Evolutionary conservation across 2,329 filamentous ascomycete genomes (phyloP).

Genomic region (Aspergillus uvarum): DNA sequence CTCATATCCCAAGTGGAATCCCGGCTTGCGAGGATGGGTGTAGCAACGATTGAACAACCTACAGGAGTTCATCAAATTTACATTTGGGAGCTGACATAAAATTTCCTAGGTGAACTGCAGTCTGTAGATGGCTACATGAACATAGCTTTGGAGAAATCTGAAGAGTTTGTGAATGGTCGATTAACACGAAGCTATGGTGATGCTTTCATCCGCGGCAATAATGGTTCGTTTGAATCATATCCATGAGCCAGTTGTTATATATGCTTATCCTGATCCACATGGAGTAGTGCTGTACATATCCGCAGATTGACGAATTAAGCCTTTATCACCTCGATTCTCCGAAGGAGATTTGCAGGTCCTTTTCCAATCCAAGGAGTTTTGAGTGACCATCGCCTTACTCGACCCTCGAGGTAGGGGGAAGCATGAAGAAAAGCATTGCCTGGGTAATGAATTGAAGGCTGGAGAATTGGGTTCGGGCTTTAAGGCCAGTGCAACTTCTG

Average conservation of each 20-base stretch:
- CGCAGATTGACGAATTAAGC: slow-evolving; percentile 25
- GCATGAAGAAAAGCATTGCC: too few species aligned
- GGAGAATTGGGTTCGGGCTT: too few species aligned
- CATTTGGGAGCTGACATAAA: not conserved
- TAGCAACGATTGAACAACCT: not conserved
- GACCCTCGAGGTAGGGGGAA: too few species aligned
- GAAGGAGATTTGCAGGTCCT: not conserved
- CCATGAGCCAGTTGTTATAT: not conserved
- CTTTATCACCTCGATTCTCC: not conserved
- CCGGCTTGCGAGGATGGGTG: not conserved
- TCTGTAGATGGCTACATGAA: slow-evolving; percentile 99
- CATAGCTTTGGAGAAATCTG: slow-evolving; percentile 93
- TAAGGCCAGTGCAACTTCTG: too few species aligned
- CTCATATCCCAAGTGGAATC: not conserved
- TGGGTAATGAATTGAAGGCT: too few species aligned
- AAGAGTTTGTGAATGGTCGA: slow-evolving; percentile 83
- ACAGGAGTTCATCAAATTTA: not conserved
- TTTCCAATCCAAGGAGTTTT: too few species aligned
- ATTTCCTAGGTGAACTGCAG: slow-evolving; percentile 75
- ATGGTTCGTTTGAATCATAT: slow-evolving; percentile 59
- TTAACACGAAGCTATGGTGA: slow-evolving; percentile 85
- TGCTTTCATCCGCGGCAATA: slow-evolving; percentile 94
- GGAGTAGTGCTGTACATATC: slow-evolving; percentile 42
- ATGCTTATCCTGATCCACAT: not conserved
- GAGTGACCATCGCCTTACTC: too few species aligned